phyloP scores from a whole-genome alignment of 306 rosid species.

The Gastrolobium villosum region DNA sequence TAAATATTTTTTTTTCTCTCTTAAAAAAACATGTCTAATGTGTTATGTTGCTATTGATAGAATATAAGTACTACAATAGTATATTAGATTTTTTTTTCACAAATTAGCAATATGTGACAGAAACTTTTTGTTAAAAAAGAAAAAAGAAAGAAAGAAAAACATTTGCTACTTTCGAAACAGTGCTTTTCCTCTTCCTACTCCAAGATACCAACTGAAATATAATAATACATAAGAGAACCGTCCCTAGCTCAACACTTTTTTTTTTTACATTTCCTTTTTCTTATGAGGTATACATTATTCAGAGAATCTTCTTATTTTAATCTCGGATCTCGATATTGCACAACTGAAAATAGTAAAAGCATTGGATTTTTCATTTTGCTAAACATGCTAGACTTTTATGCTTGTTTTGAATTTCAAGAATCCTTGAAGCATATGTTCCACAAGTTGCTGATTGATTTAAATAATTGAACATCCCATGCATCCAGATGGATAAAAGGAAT shows the following conservation, averaged over 20 bases:
- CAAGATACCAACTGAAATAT: slow-evolving; percentile 63
- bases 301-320: neutral
- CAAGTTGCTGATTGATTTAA: slow-evolving; percentile 1
- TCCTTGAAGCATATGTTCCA: neutral
- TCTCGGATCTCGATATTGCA: neutral
- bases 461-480: neutral
- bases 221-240: slow-evolving; percentile 42
- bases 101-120: neutral
- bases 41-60: too few relatives aligned
- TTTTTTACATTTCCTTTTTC: slow-evolving; percentile 52
- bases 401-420: neutral
- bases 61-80: too few relatives aligned
- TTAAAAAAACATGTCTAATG: too few relatives aligned
- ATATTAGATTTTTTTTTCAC: too few relatives aligned
- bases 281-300: slow-evolving; percentile 49
- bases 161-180: neutral
- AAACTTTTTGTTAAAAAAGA: neutral
- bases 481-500: neutral
- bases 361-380: neutral
- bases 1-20: too few relatives aligned
- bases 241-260: slow-evolving; percentile 55
- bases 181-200: slow-evolving; percentile 5
- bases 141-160: neutral
- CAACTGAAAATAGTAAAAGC: neutral
- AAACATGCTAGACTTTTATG: neutral